Evolutionary conservation across 2,329 filamentous ascomycete genomes (phyloP), one percentile per base, ranked within the genome.

Genomic region (Microdochium bolleyi): DNA sequence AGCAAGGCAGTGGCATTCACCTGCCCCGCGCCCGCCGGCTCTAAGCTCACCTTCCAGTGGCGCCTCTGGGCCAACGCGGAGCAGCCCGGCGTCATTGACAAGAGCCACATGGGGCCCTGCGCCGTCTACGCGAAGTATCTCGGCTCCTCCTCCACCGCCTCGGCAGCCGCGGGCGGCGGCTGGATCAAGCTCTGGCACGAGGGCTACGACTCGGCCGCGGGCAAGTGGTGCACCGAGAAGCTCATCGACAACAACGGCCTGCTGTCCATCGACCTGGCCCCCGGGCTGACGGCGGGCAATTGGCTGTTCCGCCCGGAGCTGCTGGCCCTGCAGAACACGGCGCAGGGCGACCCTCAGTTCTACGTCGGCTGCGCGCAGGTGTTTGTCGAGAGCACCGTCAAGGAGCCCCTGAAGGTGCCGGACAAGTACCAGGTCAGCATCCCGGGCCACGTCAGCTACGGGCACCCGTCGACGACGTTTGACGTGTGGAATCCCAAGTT

Each of bases 161-260:
- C 78, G 13, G 11, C 21, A 3, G 82, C 82, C 50, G 70, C 76
- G 24, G 86, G 87, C 3, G 70, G 74, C 50, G 87, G 87, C 38
- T 92, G 87, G 88, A 88, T 91, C 76, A 90, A 90, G 75, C 80
- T 91, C 63, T 89, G 78, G 74, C 79, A 88, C 54, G 77, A 85
- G 51, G 85, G 84, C 48, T 88, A 87, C 67, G 75, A 87, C 60
- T 64, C 70, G 4, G 59, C 64, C 4, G 72, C 73, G 1, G 65
- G 72, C 25, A 72, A 80, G 64, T 91, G 87, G 85, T 89, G 87
- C 68, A 85, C 83, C 2, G 80, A 88, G 62, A 82, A 80, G 55
- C 73, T 91, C 54, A 85, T 85, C 54, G 74, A 70, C 52, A 82
- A 83, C 67, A 74, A 83, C 22, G 86, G 86, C 14, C 72, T 83